A percentile compares a stretch with the other conserved stretches of the same genome.
phyloP scores from a whole-genome alignment of 2,329 filamentous ascomycete genomes.

The Cytospora piceae region DNA sequence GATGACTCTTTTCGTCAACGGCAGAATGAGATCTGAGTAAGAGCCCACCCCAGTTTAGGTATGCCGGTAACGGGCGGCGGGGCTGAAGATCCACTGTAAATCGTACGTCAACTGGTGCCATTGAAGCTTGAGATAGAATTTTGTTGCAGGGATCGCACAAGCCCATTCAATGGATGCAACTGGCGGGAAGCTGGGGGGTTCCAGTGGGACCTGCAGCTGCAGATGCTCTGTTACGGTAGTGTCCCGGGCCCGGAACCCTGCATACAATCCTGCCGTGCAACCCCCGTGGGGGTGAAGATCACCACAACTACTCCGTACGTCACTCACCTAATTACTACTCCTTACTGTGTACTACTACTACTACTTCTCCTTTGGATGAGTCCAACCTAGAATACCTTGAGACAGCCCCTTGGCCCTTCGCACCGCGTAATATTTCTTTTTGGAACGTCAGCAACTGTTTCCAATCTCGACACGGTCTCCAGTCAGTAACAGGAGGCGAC shows the following conservation, averaged over 20 bases:
- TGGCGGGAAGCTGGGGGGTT: no score
- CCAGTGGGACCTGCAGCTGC: background rate
- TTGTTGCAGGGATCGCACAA: background rate
- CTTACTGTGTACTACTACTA: no score
- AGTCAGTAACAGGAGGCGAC: no score
- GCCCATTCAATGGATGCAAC: background rate
- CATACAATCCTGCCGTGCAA: background rate
- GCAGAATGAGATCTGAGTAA: slow-evolving; percentile 2
- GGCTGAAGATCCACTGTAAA: background rate
- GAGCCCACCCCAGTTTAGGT: background rate
- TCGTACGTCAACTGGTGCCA: background rate
- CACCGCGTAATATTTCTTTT: background rate
- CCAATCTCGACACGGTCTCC: no score
- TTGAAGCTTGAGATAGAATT: background rate
- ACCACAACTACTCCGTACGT: background rate
- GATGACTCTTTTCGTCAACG: slow-evolving; percentile 9
- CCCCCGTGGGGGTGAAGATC: background rate
- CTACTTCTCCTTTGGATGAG: background rate
- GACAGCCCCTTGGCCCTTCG: background rate
- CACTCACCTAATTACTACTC: no score
- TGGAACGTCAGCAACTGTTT: no score
- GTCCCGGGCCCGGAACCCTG: background rate
- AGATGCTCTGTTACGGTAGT: background rate
- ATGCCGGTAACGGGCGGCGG: background rate
- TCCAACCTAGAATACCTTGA: background rate